Conservation (phyloP, 768 basidiomycete genomes). For the Xerocomellus amylosporus region DNA sequence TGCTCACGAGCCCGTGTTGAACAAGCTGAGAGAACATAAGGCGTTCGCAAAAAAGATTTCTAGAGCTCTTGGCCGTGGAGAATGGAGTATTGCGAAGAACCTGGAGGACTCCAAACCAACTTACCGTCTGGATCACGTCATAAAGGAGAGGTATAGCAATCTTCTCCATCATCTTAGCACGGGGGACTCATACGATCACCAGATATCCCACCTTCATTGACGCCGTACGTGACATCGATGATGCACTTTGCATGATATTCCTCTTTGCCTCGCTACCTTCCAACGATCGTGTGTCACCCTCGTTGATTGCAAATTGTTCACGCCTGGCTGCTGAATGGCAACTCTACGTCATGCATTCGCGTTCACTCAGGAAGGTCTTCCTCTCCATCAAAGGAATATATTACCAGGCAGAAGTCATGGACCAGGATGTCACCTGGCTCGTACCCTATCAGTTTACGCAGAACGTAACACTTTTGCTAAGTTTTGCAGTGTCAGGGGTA, state of each 20-base stretch:
- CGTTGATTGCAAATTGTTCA: conserved; percentile 86
- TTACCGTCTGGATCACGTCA: conserved; percentile 90
- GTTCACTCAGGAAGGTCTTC: conserved; percentile 84
- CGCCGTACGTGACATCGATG: conserved; percentile 93
- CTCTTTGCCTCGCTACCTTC: conserved; percentile 91
- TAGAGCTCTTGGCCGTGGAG: conserved; percentile 86
- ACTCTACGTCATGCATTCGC: conserved; percentile 87
- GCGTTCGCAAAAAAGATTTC: conserved; percentile 97
- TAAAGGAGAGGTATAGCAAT: conserved; percentile 83
- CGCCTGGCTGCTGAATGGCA: conserved; percentile 95
- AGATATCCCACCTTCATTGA: conserved; percentile 98
- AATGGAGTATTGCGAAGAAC: conserved; percentile 94
- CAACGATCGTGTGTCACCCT: conserved; percentile 73
- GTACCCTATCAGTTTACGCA: conserved; percentile 98
- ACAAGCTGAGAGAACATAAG: conserved; percentile 94
- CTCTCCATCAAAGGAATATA: conserved; percentile 98
- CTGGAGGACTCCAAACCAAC: conserved; percentile 91
- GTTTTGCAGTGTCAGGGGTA: not conserved
- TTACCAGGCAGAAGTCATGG: conserved; percentile 94
- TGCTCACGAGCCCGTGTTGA: conserved; percentile 92
- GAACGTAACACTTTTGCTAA: conserved; percentile 50
- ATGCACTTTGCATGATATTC: conserved; percentile 92
- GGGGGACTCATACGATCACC: conserved; percentile 10
- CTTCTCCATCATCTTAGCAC: not conserved
- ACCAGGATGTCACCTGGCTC: conserved; percentile 91